These are phyloP conservation scores for Cyclotella choctawhatcheeana DNA, from an alignment of 108 stramenopile genomes.

Conservation along the genomic window DNA sequence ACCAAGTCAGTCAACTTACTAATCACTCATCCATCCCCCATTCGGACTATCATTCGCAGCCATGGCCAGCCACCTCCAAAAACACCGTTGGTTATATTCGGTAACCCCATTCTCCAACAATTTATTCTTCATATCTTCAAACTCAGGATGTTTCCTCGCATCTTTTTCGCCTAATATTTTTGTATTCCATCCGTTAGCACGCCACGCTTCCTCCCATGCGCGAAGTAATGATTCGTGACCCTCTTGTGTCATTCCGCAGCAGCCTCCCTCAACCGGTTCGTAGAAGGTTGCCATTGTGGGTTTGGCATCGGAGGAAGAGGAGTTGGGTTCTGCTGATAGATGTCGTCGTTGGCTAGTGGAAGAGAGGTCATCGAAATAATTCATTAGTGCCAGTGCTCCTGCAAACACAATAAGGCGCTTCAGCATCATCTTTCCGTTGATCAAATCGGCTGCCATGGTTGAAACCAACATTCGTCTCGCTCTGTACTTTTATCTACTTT, in stretches of 20 bases:
- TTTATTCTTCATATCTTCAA: no score
- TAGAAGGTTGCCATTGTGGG: constrained; percentile 22
- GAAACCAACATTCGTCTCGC: no score
- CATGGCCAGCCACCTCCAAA: constrained; percentile 22
- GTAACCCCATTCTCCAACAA: no score
- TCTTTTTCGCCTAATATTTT: no score
- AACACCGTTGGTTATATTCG: no score
- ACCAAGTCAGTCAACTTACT: neutral
- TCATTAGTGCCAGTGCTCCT: neutral
- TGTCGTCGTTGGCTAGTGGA: neutral
- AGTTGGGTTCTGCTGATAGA: neutral
- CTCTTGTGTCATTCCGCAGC: constrained; percentile 27
- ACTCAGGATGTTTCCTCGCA: no score
- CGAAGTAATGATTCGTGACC: constrained; percentile 1
- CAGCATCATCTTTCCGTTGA: no score
- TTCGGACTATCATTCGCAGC: neutral
- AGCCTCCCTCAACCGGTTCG: constrained; percentile 21
- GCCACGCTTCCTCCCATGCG: constrained; percentile 15
- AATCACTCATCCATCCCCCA: constrained; percentile 27
- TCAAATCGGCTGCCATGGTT: no score
- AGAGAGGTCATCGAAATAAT: neutral
- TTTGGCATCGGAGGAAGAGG: neutral
- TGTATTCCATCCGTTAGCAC: constrained; percentile 19
- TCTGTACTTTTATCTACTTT: no score
- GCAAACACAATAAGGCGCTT: neutral